Evolutionary conservation across 2,329 filamentous ascomycete species (phyloP).

Genomic region (Metarhizium robertsii): DNA sequence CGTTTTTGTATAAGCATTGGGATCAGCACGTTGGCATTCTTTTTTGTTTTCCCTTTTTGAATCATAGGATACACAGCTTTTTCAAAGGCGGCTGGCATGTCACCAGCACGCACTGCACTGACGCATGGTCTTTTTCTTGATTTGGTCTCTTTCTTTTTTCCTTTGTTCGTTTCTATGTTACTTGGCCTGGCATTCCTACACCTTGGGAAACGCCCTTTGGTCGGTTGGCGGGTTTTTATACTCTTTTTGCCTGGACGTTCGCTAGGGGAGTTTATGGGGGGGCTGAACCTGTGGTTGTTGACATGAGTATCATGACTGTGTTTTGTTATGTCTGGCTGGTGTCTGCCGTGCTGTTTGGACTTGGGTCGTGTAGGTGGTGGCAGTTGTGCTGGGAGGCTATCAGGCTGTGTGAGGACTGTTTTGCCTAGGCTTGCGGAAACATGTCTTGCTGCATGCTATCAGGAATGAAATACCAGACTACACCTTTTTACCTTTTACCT

Average conservation of each 20-base stretch:
- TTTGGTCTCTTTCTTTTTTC: background rate
- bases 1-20: slow-evolving; percentile 15
- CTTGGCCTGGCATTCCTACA: background rate
- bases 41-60: background rate
- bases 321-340: background rate
- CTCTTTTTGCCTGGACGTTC: background rate
- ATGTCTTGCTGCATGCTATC: too few species aligned
- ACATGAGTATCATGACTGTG: background rate
- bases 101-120: background rate
- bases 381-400: too few species aligned
- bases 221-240: background rate
- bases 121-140: background rate
- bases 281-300: background rate
- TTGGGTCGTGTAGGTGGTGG: too few species aligned
- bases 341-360: background rate
- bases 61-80: background rate
- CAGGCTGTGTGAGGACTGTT: too few species aligned
- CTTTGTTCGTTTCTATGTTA: background rate
- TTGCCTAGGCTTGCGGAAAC: too few species aligned
- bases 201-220: background rate
- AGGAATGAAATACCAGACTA: too few species aligned
- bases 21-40: slow-evolving; percentile 7
- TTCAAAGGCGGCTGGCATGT: background rate
- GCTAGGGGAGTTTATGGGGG: background rate
- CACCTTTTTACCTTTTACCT: too few species aligned